Evolutionary conservation across 208 protist genomes (phyloP).

Genomic region (Acanthamoeba triangularis): DNA sequence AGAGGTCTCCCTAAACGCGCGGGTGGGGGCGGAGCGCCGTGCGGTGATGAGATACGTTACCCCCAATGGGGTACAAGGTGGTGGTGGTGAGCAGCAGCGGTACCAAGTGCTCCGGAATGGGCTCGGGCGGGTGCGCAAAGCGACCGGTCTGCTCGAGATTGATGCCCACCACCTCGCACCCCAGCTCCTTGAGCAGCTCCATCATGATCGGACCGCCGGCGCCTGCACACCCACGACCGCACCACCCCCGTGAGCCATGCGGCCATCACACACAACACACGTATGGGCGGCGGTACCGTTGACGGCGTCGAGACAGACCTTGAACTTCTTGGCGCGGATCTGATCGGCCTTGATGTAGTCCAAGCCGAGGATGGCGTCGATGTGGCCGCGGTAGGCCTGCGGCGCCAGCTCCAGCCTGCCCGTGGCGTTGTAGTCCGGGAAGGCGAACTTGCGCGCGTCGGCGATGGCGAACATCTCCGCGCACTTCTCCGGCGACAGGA

Average conservation of each 20-base stretch:
- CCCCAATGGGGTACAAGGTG: no score
- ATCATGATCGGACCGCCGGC: constrained; percentile 89
- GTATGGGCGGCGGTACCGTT: constrained; percentile 76
- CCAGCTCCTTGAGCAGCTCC: constrained; percentile 80
- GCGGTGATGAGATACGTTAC: no score
- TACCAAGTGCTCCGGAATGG: constrained; percentile 87
- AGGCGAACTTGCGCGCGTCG: constrained; percentile 75
- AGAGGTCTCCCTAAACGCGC: constrained; percentile 82
- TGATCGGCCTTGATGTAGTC: constrained; percentile 81
- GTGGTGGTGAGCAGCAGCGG: no score
- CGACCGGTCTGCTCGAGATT: constrained; percentile 88
- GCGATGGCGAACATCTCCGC: constrained; percentile 82
- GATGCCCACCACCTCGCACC: constrained; percentile 81
- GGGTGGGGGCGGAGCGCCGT: no score
- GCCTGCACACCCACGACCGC: no score
- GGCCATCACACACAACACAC: no score
- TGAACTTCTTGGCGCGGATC: constrained; percentile 83
- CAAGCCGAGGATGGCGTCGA: constrained; percentile 82
- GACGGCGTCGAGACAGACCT: constrained; percentile 87
- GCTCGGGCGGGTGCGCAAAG: constrained; percentile 91
- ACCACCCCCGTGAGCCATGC: no score
- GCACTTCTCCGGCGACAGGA: constrained; percentile 86
- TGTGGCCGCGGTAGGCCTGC: constrained; percentile 79
- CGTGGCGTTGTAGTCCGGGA: neutral
- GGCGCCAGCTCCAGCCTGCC: constrained; percentile 3